These are phyloP conservation scores for Aspergillus sclerotiicarbonarius DNA, from an alignment of 495 filamentous ascomycete genomes.

Conservation along the genomic window DNA sequence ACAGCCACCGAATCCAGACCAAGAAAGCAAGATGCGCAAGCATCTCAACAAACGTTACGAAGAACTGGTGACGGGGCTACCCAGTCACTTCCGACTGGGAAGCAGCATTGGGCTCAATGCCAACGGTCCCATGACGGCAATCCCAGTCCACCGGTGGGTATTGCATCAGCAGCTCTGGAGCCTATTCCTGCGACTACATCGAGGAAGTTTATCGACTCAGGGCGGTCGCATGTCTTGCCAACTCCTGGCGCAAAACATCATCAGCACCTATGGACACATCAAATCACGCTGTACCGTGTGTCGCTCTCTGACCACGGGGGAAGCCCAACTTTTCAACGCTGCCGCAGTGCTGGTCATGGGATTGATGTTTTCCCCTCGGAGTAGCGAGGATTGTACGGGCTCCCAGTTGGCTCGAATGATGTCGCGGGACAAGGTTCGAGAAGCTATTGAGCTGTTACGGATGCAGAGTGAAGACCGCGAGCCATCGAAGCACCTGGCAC, in stretches of 20 bases:
- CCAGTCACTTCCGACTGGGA: conserved; percentile 25
- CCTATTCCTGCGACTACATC: conserved; percentile 29
- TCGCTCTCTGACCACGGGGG: conserved; percentile 20
- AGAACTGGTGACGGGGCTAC: conserved; percentile 21
- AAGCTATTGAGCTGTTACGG: conserved; percentile 24
- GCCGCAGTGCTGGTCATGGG: conserved; percentile 19
- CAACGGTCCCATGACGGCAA: conserved; percentile 22
- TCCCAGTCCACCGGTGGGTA: conserved; percentile 31
- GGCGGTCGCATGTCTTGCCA: conserved; percentile 19
- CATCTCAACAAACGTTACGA: conserved; percentile 17
- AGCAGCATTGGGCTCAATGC: conserved; percentile 23
- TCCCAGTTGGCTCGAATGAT: conserved; percentile 23
- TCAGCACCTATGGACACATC: conserved; percentile 23
- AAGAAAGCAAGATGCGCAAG: background rate
- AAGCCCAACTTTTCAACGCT: conserved; percentile 24
- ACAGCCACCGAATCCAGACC: background rate
- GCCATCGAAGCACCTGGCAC: background rate
- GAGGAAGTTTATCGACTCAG: conserved; percentile 17
- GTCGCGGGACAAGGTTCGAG: conserved; percentile 24
- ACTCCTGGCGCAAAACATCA: conserved; percentile 31
- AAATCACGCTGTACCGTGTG: conserved; percentile 26
- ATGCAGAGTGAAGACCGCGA: background rate
- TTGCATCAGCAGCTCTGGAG: conserved; percentile 35
- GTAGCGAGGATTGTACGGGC: conserved; percentile 6
- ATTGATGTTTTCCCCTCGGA: conserved; percentile 17